A percentile compares a stretch with the other conserved stretches of the same genome.
Conservation (phyloP, 108 stramenopile species). For the Chaetoceros tenuissimus region DNA sequence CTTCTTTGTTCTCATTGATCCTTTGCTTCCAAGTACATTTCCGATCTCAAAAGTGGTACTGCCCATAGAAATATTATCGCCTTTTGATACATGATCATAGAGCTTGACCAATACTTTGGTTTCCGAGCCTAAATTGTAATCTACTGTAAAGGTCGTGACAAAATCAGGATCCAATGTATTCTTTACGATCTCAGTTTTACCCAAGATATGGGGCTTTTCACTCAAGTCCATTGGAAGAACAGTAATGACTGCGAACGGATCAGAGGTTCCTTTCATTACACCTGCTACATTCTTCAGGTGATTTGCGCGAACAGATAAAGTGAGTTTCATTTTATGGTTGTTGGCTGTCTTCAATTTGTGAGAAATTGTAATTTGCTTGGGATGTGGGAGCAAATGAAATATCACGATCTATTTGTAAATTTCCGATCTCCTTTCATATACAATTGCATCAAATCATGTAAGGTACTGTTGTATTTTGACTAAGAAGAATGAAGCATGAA, state of each 20-base stretch:
- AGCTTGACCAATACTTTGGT: constrained; percentile 22
- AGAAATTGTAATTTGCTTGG: no score
- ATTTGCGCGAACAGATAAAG: constrained; percentile 34
- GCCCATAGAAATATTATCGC: constrained; percentile 13
- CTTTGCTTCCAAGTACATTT: constrained; percentile 22
- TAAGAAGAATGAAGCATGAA: no score
- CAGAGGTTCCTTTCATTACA: constrained; percentile 52
- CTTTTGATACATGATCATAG: constrained; percentile 29
- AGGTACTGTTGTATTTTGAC: no score
- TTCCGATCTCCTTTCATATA: no score
- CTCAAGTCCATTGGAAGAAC: constrained; percentile 32
- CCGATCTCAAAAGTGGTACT: constrained; percentile 5
- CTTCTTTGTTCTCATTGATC: constrained; percentile 9
- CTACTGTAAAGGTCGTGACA: constrained; percentile 31
- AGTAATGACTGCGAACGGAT: constrained; percentile 72
- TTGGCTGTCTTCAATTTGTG: no score
- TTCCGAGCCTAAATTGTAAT: constrained; percentile 26
- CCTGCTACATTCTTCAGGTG: constrained; percentile 70
- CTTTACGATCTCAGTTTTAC: constrained; percentile 66
- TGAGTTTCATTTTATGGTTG: no score
- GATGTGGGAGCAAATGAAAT: no score
- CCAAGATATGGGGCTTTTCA: constrained; percentile 42
- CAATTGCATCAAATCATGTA: no score
- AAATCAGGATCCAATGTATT: constrained; percentile 60
- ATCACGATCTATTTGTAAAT: no score